phyloP scores from a whole-genome alignment of 768 basidiomycete genomes.

The Boletus vinaceobasis region DNA sequence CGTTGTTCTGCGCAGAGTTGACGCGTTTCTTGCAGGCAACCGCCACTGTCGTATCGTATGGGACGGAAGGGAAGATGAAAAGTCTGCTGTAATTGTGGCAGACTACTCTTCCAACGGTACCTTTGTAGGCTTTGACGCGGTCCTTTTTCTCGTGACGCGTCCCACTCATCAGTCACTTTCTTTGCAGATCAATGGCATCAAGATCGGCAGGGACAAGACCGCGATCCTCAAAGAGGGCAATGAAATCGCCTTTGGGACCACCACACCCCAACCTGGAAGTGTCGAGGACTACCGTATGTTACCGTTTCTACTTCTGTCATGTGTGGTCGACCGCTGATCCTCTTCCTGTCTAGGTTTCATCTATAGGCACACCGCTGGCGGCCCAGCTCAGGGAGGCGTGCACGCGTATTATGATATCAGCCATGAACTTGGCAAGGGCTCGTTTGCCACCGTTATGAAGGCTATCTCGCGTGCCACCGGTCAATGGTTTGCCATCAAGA shows the following conservation, averaged over 20 bases:
- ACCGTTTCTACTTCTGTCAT: background rate
- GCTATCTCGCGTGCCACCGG: slow-evolving; percentile 72
- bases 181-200: slow-evolving; percentile 38
- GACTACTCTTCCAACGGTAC: slow-evolving; percentile 45
- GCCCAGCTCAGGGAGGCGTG: slow-evolving; percentile 49
- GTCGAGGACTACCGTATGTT: slow-evolving; percentile 75
- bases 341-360: slow-evolving; percentile 52
- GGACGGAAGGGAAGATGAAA: slow-evolving; percentile 33
- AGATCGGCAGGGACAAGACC: slow-evolving; percentile 38
- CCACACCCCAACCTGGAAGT: slow-evolving; percentile 40
- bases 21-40: slow-evolving; percentile 37
- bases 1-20: slow-evolving; percentile 11
- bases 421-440: slow-evolving; percentile 79
- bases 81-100: slow-evolving; percentile 32
- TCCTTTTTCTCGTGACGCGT: slow-evolving; percentile 1
- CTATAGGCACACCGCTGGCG: slow-evolving; percentile 60
- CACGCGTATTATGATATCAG: slow-evolving; percentile 65
- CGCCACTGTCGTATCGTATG: slow-evolving; percentile 37
- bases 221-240: slow-evolving; percentile 59
- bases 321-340: background rate
- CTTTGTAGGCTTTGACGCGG: slow-evolving; percentile 31
- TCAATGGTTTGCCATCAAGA: slow-evolving; percentile 81
- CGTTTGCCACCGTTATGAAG: slow-evolving; percentile 88
- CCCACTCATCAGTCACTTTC: slow-evolving; percentile 6
- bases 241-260: slow-evolving; percentile 81